Evolutionary conservation across 768 basidiomycete species (phyloP).

Genomic region (Kwoniella heveanensis): DNA sequence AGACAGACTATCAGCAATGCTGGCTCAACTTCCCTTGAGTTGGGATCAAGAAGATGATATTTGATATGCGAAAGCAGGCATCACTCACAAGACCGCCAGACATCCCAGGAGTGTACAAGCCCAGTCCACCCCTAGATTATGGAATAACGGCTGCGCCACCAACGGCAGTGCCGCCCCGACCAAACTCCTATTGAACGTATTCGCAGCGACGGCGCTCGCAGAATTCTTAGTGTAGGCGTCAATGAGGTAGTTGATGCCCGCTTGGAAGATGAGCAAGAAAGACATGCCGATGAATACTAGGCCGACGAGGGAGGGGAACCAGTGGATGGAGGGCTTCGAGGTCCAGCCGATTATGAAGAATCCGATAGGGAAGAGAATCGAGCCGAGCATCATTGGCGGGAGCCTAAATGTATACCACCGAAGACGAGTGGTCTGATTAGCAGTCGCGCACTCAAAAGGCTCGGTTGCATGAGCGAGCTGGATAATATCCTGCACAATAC

Average conservation of each 20-base stretch:
- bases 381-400: slow-evolving; percentile 56
- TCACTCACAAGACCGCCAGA: slow-evolving; percentile 21
- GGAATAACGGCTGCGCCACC: slow-evolving; percentile 21
- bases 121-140: slow-evolving; percentile 29
- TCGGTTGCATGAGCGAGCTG: too few relatives aligned
- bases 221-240: slow-evolving; percentile 50
- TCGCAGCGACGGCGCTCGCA: slow-evolving; percentile 46
- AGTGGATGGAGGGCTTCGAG: slow-evolving; percentile 32
- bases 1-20: not conserved
- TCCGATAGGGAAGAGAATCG: slow-evolving; percentile 52
- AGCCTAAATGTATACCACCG: slow-evolving; percentile 13
- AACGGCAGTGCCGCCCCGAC: slow-evolving; percentile 38
- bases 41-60: too few relatives aligned
- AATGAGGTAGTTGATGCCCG: slow-evolving; percentile 48
- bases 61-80: too few relatives aligned
- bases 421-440: not conserved
- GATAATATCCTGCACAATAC: too few relatives aligned
- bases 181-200: slow-evolving; percentile 46
- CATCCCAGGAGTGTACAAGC: slow-evolving; percentile 30
- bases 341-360: slow-evolving; percentile 54
- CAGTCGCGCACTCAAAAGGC: too few relatives aligned
- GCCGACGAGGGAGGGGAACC: slow-evolving; percentile 50
- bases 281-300: slow-evolving; percentile 51
- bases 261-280: slow-evolving; percentile 56
- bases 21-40: too few relatives aligned